These are phyloP conservation scores for Ceratobasidium sp. DNA, from an alignment of 1,284 basidiomycete species.

Conservation along the genomic window DNA sequence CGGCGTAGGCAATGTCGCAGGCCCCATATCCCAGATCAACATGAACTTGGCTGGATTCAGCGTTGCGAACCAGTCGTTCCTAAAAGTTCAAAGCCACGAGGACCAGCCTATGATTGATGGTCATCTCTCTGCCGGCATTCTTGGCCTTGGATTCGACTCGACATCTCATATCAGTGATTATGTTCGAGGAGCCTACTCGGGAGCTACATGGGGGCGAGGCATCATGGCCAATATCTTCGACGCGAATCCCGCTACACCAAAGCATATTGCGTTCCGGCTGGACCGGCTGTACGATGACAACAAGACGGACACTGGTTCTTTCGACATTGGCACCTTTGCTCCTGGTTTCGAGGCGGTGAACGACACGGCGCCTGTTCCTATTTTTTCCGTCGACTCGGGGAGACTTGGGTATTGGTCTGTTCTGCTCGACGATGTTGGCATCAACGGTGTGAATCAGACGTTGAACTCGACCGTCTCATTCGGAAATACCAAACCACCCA, in stretches of 20 bases:
- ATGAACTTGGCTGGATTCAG: background rate
- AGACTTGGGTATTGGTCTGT: slow-evolving; percentile 4
- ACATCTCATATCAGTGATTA: background rate
- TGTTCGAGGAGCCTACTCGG: background rate
- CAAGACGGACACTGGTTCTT: slow-evolving; percentile 12
- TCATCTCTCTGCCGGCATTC: too few species aligned
- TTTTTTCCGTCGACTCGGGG: background rate
- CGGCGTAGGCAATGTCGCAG: background rate
- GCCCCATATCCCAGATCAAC: background rate
- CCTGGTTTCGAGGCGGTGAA: slow-evolving; percentile 10
- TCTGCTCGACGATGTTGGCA: slow-evolving; percentile 7
- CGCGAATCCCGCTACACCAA: background rate
- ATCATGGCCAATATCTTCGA: slow-evolving; percentile 19
- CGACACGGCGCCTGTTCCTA: background rate
- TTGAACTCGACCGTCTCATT: background rate
- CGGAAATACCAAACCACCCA: background rate
- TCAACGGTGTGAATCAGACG: slow-evolving; percentile 25
- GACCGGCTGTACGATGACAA: slow-evolving; percentile 3
- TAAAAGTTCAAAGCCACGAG: background rate
- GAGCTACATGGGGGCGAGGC: slow-evolving; percentile 5
- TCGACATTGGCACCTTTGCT: slow-evolving; percentile 32
- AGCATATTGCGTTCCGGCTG: slow-evolving; percentile 20
- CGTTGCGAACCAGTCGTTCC: slow-evolving; percentile 10
- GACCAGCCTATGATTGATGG: too few species aligned
- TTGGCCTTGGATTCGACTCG: slow-evolving; percentile 16